Percentiles rank a stretch among this genome's conserved stretches.
phyloP scores from a whole-genome alignment of 2,329 filamentous ascomycete genomes.

The Dothideomycetes sp. region DNA sequence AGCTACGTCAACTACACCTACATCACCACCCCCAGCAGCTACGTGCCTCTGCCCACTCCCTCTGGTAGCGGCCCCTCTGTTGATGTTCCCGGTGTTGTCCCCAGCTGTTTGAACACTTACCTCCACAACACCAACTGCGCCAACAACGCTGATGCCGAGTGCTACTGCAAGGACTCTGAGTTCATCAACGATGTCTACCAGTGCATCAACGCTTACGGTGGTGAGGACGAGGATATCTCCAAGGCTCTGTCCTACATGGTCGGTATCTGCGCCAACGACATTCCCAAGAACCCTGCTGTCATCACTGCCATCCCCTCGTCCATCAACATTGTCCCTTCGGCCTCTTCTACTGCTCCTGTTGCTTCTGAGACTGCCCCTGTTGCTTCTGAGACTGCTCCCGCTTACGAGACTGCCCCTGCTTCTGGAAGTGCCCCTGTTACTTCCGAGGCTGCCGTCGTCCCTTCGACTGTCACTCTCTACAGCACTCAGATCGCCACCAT shows the following conservation, averaged over 20 bases:
- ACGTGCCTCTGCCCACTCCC: slow-evolving; percentile 1
- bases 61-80: no score
- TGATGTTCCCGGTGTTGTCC: slow-evolving; percentile 61
- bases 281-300: slow-evolving; percentile 72
- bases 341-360: slow-evolving; percentile 7
- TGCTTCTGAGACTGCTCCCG: slow-evolving; percentile 6
- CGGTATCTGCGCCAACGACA: slow-evolving; percentile 75
- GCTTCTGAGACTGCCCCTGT: slow-evolving; percentile 16
- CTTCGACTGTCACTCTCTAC: slow-evolving; percentile 15
- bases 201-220: slow-evolving; percentile 71
- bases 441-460: slow-evolving; percentile 7
- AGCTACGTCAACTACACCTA: slow-evolving; percentile 5
- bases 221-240: slow-evolving; percentile 55
- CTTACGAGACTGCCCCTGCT: slow-evolving; percentile 1
- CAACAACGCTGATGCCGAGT: slow-evolving; percentile 71
- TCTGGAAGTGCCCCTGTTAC: slow-evolving; percentile 7
- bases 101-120: slow-evolving; percentile 89
- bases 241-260: slow-evolving; percentile 75
- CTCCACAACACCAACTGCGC: slow-evolving; percentile 63
- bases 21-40: slow-evolving; percentile 2
- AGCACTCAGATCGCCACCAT: slow-evolving; percentile 15
- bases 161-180: slow-evolving; percentile 74
- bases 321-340: slow-evolving; percentile 44
- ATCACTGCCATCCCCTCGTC: slow-evolving; percentile 60
- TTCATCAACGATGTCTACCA: slow-evolving; percentile 73